phyloP scores from a whole-genome alignment of 2,329 filamentous ascomycete genomes.

The Juglanconis sp. region DNA sequence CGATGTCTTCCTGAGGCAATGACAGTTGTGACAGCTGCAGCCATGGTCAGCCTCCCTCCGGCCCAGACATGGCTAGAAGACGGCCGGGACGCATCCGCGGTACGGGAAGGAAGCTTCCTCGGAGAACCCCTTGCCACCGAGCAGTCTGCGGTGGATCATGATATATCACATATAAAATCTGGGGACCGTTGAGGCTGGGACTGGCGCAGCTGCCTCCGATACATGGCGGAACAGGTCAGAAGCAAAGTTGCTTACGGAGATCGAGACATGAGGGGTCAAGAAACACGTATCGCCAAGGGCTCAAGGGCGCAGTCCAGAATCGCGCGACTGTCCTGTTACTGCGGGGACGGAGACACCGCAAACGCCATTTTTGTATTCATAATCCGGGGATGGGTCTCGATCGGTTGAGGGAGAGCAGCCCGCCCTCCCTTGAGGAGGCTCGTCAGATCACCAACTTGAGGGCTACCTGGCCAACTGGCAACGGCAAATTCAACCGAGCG shows the following conservation, averaged over 20 bases:
- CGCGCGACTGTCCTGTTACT: neutral
- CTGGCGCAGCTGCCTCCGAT: neutral
- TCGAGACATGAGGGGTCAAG: neutral
- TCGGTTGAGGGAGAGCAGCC: neutral
- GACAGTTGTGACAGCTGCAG: slow-evolving; percentile 3
- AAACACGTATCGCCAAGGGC: neutral
- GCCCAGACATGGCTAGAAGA: no score
- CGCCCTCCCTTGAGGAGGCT: neutral
- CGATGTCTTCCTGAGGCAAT: neutral
- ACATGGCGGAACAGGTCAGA: neutral
- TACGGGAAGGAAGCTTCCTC: neutral
- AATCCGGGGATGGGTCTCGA: neutral
- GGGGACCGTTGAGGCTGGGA: neutral
- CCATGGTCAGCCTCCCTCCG: neutral
- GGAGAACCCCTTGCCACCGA: no score
- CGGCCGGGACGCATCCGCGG: neutral
- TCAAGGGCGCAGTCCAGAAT: neutral
- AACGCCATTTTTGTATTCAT: no score
- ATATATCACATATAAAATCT: no score
- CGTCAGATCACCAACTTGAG: no score
- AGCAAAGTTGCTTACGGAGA: neutral
- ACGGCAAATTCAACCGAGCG: neutral
- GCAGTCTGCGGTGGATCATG: no score
- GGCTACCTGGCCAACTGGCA: no score
- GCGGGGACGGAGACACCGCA: no score